phyloP scores from a whole-genome alignment of 2,329 filamentous ascomycete species.

The Nemania bipapillata region DNA sequence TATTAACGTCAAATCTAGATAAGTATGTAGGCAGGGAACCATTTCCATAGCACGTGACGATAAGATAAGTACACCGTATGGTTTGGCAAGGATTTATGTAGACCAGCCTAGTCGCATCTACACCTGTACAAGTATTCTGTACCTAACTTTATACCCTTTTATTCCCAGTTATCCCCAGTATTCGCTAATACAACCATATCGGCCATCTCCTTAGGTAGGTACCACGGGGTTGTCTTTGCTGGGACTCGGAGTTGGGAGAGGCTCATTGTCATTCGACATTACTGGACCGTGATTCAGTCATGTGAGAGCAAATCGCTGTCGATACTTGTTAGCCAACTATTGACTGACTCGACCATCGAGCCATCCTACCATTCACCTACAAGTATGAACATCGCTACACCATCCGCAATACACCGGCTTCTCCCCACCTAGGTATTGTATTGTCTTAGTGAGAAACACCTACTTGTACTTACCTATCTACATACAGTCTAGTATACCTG shows the following conservation, averaged over 20 bases:
- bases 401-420: too few species aligned
- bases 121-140: too few species aligned
- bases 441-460: neutral
- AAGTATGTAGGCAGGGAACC: neutral
- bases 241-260: neutral
- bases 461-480: neutral
- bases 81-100: neutral
- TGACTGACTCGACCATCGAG: slow-evolving; percentile 9
- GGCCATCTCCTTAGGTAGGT: neutral
- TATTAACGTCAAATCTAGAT: too few species aligned
- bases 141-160: neutral
- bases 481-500: neutral
- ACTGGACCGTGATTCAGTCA: slow-evolving; percentile 20
- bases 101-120: too few species aligned
- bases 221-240: neutral
- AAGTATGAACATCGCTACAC: too few species aligned
- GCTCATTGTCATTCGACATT: slow-evolving; percentile 6
- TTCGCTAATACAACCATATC: neutral
- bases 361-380: slow-evolving; percentile 14
- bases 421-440: slow-evolving; percentile 2
- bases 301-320: slow-evolving; percentile 17
- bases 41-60: slow-evolving; percentile 8
- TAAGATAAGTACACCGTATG: neutral
- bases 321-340: neutral
- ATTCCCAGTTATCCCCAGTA: neutral